Evolutionary conservation across 768 basidiomycete genomes (phyloP).

Genomic region (Naematelia encephala): DNA sequence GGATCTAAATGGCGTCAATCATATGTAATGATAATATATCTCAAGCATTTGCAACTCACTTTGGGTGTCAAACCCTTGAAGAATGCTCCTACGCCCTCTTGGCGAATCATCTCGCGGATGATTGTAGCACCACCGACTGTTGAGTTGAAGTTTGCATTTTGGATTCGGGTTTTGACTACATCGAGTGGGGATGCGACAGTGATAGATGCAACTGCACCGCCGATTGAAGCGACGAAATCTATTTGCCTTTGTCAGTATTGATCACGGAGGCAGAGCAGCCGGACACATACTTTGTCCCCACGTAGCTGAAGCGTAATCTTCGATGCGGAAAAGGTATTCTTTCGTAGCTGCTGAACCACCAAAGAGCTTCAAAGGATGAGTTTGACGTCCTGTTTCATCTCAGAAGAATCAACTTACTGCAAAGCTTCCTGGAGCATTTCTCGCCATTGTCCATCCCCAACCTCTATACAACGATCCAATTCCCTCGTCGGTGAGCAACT

Average conservation of each 20-base stretch:
- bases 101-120: conserved; percentile 75
- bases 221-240: conserved; percentile 89
- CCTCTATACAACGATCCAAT: conserved; percentile 81
- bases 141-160: conserved; percentile 87
- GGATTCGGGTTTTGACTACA: conserved; percentile 89
- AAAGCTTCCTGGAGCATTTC: conserved; percentile 93
- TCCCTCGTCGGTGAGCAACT: conserved; percentile 88
- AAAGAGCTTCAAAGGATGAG: conserved; percentile 65
- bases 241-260: background rate
- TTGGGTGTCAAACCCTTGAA: conserved; percentile 98
- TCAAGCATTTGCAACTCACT: conserved; percentile 60
- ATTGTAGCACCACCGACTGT: conserved; percentile 65
- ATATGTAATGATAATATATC: too few relatives aligned
- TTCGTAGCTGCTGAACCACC: conserved; percentile 93
- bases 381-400: background rate
- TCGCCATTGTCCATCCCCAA: conserved; percentile 98
- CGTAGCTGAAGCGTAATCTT: conserved; percentile 90
- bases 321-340: conserved; percentile 82
- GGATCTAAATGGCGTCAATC: conserved; percentile 60
- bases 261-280: background rate
- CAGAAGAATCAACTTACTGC: conserved; percentile 64
- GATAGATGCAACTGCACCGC: conserved; percentile 91
- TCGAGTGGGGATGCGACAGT: conserved; percentile 95
- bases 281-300: conserved; percentile 72
- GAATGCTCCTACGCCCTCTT: conserved; percentile 78